phyloP scores from a whole-genome alignment of 177 flowering plant species.

The Vitis hybrid region DNA sequence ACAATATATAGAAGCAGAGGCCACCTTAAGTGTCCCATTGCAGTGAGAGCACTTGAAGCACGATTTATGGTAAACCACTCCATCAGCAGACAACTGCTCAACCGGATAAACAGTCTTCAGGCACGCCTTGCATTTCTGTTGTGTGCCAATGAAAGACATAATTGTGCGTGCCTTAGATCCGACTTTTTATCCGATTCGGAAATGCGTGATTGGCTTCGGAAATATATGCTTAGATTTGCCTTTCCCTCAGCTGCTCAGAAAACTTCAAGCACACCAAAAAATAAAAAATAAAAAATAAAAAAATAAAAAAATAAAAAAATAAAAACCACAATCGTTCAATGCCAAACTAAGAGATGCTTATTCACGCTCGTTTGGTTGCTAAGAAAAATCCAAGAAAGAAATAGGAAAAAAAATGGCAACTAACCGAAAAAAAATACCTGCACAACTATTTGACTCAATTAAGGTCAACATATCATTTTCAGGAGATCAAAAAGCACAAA shows the following conservation, averaged over 20 bases:
- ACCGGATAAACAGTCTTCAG: conserved; percentile 87
- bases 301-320: too few species aligned
- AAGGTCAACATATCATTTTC: too few species aligned
- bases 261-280: too few species aligned
- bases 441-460: too few species aligned
- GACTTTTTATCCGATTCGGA: background rate
- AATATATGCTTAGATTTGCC: too few species aligned
- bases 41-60: conserved; percentile 94
- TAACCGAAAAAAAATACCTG: too few species aligned
- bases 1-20: background rate
- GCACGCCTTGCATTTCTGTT: conserved; percentile 90
- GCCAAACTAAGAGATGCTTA: background rate
- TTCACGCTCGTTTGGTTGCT: background rate
- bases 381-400: background rate
- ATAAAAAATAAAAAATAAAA: too few species aligned
- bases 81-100: conserved; percentile 87
- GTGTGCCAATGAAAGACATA: conserved; percentile 86
- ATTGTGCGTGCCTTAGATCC: conserved; percentile 12
- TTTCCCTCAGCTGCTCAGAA: too few species aligned
- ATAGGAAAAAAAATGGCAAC: too few species aligned
- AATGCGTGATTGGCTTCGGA: too few species aligned
- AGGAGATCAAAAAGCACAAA: too few species aligned
- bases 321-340: too few species aligned
- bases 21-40: conserved; percentile 86
- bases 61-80: conserved; percentile 75